Conservation (phyloP, 805 yeast genomes). For the Yamadazyma sp. region DNA sequence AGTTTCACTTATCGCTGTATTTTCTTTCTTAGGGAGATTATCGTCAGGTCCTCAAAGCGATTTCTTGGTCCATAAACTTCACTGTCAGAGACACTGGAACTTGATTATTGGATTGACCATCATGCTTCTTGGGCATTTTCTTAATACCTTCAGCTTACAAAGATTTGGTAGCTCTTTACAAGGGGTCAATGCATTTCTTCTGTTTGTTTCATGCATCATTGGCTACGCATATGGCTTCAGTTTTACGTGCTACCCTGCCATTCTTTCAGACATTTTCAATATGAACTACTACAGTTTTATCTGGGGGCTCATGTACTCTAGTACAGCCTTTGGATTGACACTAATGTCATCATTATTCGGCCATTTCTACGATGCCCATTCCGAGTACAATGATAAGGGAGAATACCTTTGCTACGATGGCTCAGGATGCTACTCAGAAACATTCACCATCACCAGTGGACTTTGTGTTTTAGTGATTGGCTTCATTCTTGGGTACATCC, state of each 20-base stretch:
- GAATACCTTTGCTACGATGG: slow-evolving; percentile 27
- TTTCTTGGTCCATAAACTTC: slow-evolving; percentile 22
- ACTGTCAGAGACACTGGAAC: slow-evolving; percentile 34
- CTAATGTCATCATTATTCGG: slow-evolving; percentile 34
- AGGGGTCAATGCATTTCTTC: slow-evolving; percentile 20
- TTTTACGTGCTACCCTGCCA: slow-evolving; percentile 35
- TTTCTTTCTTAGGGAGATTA: slow-evolving; percentile 32
- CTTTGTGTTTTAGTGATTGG: slow-evolving; percentile 22
- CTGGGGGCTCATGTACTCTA: slow-evolving; percentile 36
- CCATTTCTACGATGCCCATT: slow-evolving; percentile 26
- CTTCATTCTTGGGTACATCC: slow-evolving; percentile 23
- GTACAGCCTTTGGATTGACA: slow-evolving; percentile 32
- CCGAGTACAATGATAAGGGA: slow-evolving; percentile 20
- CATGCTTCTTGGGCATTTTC: slow-evolving; percentile 31
- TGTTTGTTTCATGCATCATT: slow-evolving; percentile 26
- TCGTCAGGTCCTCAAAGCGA: slow-evolving; percentile 34
- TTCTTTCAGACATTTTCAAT: slow-evolving; percentile 32
- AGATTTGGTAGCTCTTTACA: slow-evolving; percentile 14
- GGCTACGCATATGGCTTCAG: slow-evolving; percentile 38
- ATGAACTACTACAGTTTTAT: slow-evolving; percentile 33
- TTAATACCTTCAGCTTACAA: slow-evolving; percentile 19
- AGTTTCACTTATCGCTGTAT: slow-evolving; percentile 32
- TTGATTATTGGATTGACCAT: slow-evolving; percentile 27
- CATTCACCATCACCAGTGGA: slow-evolving; percentile 27
- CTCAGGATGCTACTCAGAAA: slow-evolving; percentile 26